Evolutionary conservation across 306 rosid genomes (phyloP).

Genomic region (Rubus parviflorus): DNA sequence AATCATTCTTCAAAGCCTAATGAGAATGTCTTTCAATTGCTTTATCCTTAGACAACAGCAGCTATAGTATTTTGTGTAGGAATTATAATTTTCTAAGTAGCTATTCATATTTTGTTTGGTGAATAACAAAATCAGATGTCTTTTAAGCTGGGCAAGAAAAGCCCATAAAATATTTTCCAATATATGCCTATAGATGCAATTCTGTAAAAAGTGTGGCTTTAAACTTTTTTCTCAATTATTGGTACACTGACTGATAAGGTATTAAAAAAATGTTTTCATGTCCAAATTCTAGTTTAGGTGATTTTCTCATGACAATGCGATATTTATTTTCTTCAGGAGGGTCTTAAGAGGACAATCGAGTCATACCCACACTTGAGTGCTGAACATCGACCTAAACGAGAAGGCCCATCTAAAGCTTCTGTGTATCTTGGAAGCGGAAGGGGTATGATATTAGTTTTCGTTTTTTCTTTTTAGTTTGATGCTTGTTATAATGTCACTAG

Average conservation of each 20-base stretch:
- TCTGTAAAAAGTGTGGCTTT: conserved; percentile 21
- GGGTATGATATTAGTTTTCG: conserved; percentile 42
- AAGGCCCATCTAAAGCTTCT: conserved; percentile 85
- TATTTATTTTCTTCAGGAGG: conserved; percentile 62
- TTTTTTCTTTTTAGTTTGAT: conserved; percentile 5
- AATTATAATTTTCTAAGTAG: neutral
- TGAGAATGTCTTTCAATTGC: no score
- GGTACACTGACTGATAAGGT: neutral
- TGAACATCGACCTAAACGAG: conserved; percentile 55
- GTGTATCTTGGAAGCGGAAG: conserved; percentile 79
- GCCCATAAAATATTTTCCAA: neutral
- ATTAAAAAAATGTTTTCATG: neutral
- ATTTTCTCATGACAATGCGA: conserved; percentile 11
- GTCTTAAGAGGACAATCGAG: conserved; percentile 76
- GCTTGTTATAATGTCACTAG: conserved; percentile 3
- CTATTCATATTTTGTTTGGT: neutral
- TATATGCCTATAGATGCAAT: neutral
- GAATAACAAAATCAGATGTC: neutral
- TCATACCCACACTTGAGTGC: conserved; percentile 84
- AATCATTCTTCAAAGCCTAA: neutral
- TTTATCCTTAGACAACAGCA: no score
- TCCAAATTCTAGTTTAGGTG: conserved; percentile 15
- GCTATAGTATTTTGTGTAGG: neutral
- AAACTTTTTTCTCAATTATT: neutral
- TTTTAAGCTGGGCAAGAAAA: neutral